Evolutionary conservation across 2,329 filamentous ascomycete genomes (phyloP), one percentile per base, ranked within the genome.

Genomic region (Periglandula ipomoeae): DNA sequence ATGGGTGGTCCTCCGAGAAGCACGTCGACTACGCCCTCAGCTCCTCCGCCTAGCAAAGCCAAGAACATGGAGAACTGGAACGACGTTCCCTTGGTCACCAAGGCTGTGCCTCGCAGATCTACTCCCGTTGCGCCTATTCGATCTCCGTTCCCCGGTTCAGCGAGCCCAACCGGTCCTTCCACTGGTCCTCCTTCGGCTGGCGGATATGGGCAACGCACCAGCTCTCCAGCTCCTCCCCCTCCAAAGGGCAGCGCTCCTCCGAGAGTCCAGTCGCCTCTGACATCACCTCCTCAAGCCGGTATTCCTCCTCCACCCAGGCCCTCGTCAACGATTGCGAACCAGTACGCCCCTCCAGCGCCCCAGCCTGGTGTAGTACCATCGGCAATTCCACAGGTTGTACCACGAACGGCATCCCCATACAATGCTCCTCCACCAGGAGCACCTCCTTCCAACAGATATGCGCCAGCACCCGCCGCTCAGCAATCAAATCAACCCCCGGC

Each of bases 51-150:
- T 17, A 80, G 87, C 9, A 82, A 81, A 60, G 73, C 79, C 50
- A 84, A 82, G 61, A 84, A 85, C 54, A 83, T 84, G 54, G 80
- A 84, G 24, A 85, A 87, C 58, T 98, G 93, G 93, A 98, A 98
- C 58, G 93, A 98, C 65, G 85, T 94, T 46, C 93, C 93, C 1
- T 78, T 95, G 59, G 86, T 97, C 41, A 76, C 80, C 41, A 88
- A 91, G 70, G 71, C 78, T 48, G 76, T 85, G n/a, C 77, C 79
- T 13, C 82, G 90, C 56, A 81, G 84, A 61, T 75, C 76, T 41
- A 96, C 91, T 1, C 89, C 90, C 48, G 72, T 81, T 19, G 78
- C 81, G 46, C 73, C 85, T 3, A 81, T 89, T 45, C 80, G 75
- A n/a, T 81, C 86, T 17, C 87, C 89, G 8, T 95, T 93, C 71